These are phyloP conservation scores for Tephrocybe sp. DNA, from an alignment of 768 basidiomycete species.

Conservation along the genomic window DNA sequence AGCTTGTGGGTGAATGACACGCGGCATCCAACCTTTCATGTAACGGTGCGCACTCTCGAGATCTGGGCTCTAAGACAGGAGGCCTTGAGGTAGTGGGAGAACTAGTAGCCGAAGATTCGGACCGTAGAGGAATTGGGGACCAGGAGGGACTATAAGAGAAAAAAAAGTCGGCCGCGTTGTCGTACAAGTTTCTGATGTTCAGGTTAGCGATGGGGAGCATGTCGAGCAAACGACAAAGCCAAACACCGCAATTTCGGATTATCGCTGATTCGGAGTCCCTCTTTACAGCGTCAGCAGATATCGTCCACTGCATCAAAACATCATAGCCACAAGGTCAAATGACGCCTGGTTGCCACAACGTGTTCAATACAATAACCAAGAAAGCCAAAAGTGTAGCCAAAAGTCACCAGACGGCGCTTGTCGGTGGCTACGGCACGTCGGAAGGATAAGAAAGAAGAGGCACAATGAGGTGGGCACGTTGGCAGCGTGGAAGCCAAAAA, in stretches of 20 bases:
- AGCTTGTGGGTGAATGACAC: constrained; percentile 41
- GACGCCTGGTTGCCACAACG: constrained; percentile 10
- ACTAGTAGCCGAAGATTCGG: constrained; percentile 23
- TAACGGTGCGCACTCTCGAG: constrained; percentile 43
- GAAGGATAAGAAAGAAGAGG: neutral
- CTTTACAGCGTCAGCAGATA: constrained; percentile 16
- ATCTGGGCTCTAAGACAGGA: constrained; percentile 37
- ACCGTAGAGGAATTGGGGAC: constrained; percentile 23
- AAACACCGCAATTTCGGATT: constrained; percentile 29
- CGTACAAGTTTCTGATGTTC: constrained; percentile 45
- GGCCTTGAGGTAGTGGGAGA: constrained; percentile 22
- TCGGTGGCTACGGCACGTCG: constrained; percentile 9
- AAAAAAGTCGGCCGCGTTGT: constrained; percentile 60
- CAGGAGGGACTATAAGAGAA: constrained; percentile 39
- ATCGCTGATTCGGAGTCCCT: constrained; percentile 29
- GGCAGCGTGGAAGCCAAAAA: constrained; percentile 12
- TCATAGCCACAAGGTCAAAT: constrained; percentile 14
- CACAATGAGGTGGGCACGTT: constrained; percentile 12
- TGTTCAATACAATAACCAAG: constrained; percentile 12
- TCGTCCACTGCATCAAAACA: constrained; percentile 17
- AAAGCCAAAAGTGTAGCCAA: constrained; percentile 4
- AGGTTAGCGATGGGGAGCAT: constrained; percentile 47
- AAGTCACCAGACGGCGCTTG: neutral
- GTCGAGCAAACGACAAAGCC: constrained; percentile 31
- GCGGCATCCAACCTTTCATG: constrained; percentile 46